These are phyloP conservation scores for Pseudomicrostroma phylloplanum DNA, from an alignment of 1,284 basidiomycete genomes.

Conservation along the genomic window DNA sequence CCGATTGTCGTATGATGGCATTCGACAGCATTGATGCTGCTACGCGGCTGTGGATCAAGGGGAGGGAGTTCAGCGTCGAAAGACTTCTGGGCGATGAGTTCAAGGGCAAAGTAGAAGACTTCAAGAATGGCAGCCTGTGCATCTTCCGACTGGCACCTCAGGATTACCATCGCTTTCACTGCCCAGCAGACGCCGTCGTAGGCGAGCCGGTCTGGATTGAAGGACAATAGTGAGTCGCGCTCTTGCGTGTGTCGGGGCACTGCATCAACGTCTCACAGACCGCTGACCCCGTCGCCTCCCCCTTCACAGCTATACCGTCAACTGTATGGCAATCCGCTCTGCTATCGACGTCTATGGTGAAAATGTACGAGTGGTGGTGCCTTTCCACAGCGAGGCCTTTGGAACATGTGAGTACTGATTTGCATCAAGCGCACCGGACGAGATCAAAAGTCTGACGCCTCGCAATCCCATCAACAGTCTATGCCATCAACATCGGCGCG, in stretches of 20 bases:
- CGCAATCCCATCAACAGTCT: conserved; percentile 13
- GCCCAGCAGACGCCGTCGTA: conserved; percentile 70
- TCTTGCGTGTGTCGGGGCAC: not conserved
- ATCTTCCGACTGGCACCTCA: conserved; percentile 68
- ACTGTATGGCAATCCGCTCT: conserved; percentile 72
- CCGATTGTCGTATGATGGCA: conserved; percentile 89
- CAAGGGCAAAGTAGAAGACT: conserved; percentile 63
- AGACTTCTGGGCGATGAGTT: conserved; percentile 74
- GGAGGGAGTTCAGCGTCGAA: conserved; percentile 77
- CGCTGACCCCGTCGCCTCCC: no score
- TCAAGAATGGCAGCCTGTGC: conserved; percentile 55
- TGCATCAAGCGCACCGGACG: no score
- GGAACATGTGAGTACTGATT: conserved; percentile 12
- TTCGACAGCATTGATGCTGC: conserved; percentile 80
- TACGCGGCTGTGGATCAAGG: conserved; percentile 92
- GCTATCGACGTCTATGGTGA: conserved; percentile 88
- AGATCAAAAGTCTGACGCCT: no score
- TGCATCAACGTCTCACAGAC: no score
- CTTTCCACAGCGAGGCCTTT: conserved; percentile 48
- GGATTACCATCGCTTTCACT: conserved; percentile 94
- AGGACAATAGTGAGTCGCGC: conserved; percentile 39
- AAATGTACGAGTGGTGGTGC: conserved; percentile 60
- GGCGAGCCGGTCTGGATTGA: conserved; percentile 55
- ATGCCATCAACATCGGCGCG: conserved; percentile 51
- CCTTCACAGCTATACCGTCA: conserved; percentile 46